A percentile compares a stretch with the other conserved stretches of the same genome.
Conservation (phyloP, 768 basidiomycete genomes). For the Leccinum barrowsii region DNA sequence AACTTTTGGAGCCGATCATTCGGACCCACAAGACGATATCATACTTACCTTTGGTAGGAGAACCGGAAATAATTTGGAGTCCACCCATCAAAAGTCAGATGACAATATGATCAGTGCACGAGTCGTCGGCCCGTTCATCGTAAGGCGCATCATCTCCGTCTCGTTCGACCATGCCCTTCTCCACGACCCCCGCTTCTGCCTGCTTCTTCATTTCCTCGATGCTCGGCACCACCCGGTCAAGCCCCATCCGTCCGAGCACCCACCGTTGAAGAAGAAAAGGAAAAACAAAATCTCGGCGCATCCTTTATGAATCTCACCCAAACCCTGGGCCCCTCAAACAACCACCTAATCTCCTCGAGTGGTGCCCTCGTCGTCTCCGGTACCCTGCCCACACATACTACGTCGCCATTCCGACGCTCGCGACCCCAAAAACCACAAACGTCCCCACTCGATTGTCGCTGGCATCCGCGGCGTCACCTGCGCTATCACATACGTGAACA, state of each 20-base stretch:
- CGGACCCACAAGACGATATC: neutral
- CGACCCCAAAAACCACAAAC: slow-evolving; percentile 32
- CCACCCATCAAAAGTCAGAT: neutral
- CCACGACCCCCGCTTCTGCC: neutral
- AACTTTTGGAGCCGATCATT: neutral
- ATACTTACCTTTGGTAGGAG: neutral
- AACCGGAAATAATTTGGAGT: neutral
- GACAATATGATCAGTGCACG: neutral
- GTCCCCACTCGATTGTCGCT: slow-evolving; percentile 25
- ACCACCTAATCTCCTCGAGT: slow-evolving; percentile 35
- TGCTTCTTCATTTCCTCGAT: slow-evolving; percentile 26
- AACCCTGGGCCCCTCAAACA: slow-evolving; percentile 30
- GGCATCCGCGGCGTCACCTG: slow-evolving; percentile 39
- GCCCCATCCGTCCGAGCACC: slow-evolving; percentile 15
- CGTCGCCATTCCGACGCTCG: slow-evolving; percentile 26
- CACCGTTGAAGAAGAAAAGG: slow-evolving; percentile 9
- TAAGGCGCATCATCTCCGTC: neutral
- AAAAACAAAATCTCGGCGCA: slow-evolving; percentile 21
- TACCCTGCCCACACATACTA: slow-evolving; percentile 33
- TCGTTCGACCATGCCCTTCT: neutral
- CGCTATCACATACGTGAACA: slow-evolving; percentile 37
- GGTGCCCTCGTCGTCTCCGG: slow-evolving; percentile 40
- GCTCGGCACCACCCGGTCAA: slow-evolving; percentile 18
- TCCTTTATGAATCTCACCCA: slow-evolving; percentile 30
- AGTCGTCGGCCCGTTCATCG: neutral